These are phyloP conservation scores for Pichia sp. DNA, from an alignment of 1,139 yeast genomes.

Conservation along the genomic window DNA sequence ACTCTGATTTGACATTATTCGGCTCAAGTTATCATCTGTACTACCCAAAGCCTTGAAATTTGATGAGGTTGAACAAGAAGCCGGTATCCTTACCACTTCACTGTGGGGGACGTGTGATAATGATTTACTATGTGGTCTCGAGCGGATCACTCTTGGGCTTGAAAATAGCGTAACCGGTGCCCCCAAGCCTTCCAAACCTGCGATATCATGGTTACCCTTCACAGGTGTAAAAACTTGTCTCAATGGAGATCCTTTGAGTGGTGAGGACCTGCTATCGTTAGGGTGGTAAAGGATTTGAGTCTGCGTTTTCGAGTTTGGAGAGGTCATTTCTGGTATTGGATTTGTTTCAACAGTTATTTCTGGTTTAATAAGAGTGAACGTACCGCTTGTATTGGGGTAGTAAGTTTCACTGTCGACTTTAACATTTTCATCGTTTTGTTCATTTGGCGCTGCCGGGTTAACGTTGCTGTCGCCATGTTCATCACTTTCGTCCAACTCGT, in stretches of 20 bases:
- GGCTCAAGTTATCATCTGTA: conserved; percentile 11
- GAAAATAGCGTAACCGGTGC: conserved; percentile 9
- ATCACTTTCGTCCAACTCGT: neutral
- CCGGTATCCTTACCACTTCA: conserved; percentile 14
- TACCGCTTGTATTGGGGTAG: neutral
- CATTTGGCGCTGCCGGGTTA: neutral
- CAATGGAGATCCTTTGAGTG: conserved; percentile 13
- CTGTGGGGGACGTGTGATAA: conserved; percentile 45
- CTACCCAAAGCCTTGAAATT: neutral
- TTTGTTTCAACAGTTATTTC: neutral
- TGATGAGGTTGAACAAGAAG: neutral
- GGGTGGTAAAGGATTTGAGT: neutral
- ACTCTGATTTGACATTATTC: conserved; percentile 14
- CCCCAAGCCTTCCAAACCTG: neutral
- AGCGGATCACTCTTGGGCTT: conserved; percentile 10
- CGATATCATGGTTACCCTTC: neutral
- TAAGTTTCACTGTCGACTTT: neutral
- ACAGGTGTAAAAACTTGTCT: conserved; percentile 10
- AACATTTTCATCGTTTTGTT: neutral
- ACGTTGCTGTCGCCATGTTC: neutral
- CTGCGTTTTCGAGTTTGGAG: neutral
- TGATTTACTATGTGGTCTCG: conserved; percentile 58
- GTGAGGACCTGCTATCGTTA: neutral
- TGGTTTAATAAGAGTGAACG: neutral
- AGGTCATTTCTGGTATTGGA: neutral